Percentiles rank a stretch among this genome's conserved stretches.
phyloP scores from a whole-genome alignment of 371 early-diverging fungal genomes.

The Dichotomocladium elegans region DNA sequence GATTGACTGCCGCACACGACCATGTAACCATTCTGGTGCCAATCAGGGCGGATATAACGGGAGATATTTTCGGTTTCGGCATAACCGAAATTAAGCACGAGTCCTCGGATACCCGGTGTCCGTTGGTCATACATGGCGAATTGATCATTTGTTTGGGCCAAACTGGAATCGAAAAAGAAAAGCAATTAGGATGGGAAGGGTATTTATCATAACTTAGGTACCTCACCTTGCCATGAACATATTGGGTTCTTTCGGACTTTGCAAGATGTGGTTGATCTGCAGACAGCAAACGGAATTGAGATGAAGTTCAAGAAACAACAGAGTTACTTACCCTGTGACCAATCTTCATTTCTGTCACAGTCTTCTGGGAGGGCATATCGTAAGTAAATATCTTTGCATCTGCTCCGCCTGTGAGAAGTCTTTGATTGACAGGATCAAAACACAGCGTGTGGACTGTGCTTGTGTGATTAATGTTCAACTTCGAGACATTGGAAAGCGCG shows the following conservation, averaged over 20 bases:
- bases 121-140: constrained; percentile 28
- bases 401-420: constrained; percentile 25
- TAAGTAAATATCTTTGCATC: constrained; percentile 21
- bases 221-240: constrained; percentile 18
- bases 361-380: constrained; percentile 14
- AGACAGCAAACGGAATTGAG: too few relatives aligned
- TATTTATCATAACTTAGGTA: too few relatives aligned
- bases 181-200: too few relatives aligned
- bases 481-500: constrained; percentile 1
- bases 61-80: constrained; percentile 27
- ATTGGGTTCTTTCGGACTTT: constrained; percentile 14
- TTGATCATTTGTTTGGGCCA: constrained; percentile 19
- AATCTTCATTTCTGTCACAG: constrained; percentile 5
- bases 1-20: constrained; percentile 30
- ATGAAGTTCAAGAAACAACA: not conserved
- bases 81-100: constrained; percentile 28
- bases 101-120: constrained; percentile 9
- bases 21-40: constrained; percentile 35
- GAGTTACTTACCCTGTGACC: constrained; percentile 1
- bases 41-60: constrained; percentile 31
- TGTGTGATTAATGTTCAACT: constrained; percentile 23
- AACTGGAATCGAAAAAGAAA: constrained; percentile 8
- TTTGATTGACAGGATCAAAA: constrained; percentile 16
- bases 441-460: constrained; percentile 17
- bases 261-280: constrained; percentile 21